A percentile compares a stretch with the other conserved stretches of the same genome.
These are phyloP conservation scores for Cantharellus anzutake DNA, from an alignment of 768 basidiomycete species.

Conservation along the genomic window DNA sequence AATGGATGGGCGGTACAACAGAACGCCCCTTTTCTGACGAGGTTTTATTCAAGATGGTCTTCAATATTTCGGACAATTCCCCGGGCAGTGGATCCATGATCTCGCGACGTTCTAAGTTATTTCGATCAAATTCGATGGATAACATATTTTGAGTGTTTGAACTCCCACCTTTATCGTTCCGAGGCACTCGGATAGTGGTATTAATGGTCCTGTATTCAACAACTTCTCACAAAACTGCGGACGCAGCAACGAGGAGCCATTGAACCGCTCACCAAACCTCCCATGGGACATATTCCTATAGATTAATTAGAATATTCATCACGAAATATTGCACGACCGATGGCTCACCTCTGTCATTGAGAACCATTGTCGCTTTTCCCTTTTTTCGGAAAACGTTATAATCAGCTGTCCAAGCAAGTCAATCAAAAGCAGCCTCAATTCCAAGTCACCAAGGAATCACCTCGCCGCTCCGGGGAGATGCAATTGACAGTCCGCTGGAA, in stretches of 20 bases:
- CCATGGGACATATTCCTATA: conserved; percentile 67
- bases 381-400: conserved; percentile 60
- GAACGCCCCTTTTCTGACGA: conserved; percentile 59
- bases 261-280: conserved; percentile 46
- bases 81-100: conserved; percentile 40
- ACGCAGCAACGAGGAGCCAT: conserved; percentile 10
- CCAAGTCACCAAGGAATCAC: conserved; percentile 18
- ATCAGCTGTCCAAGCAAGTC: conserved; percentile 28
- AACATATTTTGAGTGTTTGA: background rate
- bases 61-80: conserved; percentile 44
- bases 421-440: background rate
- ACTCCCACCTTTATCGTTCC: background rate
- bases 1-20: conserved; percentile 64
- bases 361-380: conserved; percentile 42
- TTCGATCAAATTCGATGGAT: background rate
- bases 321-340: background rate
- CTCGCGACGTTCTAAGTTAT: conserved; percentile 21
- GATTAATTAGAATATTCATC: background rate
- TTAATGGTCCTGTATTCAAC: background rate
- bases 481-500: background rate
- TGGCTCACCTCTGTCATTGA: conserved; percentile 27
- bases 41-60: conserved; percentile 56
- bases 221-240: background rate
- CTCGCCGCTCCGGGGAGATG: conserved; percentile 30
- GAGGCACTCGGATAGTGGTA: background rate